Conservation (phyloP, 495 filamentous ascomycete genomes). For the Annulohypoxylon nitens region DNA sequence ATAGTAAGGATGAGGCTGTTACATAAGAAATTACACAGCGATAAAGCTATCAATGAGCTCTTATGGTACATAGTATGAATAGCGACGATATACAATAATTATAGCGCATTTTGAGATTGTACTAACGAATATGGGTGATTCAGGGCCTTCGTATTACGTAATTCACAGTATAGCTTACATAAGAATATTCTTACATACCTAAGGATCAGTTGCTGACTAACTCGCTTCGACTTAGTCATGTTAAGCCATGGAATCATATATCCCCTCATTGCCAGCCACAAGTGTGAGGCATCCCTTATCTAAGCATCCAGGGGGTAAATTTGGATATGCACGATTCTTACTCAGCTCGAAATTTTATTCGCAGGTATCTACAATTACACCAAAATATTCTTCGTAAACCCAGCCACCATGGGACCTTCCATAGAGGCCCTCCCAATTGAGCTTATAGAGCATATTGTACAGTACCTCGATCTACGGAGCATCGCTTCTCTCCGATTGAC, state of each 20-base stretch:
- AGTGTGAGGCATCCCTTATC: no score
- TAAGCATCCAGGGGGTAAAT: no score
- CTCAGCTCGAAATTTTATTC: background rate
- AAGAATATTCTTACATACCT: no score
- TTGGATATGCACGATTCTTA: background rate
- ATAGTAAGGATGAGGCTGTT: background rate
- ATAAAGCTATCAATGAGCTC: background rate
- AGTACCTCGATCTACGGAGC: background rate
- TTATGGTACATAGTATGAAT: background rate
- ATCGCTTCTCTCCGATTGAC: conserved; percentile 3
- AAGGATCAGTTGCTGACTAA: no score
- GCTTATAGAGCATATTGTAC: background rate
- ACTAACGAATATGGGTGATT: background rate
- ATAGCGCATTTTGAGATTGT: background rate
- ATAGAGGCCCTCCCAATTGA: background rate
- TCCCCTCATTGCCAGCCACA: no score
- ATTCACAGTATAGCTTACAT: background rate
- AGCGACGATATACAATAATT: background rate
- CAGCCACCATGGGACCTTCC: background rate
- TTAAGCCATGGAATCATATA: no score
- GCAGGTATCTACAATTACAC: background rate
- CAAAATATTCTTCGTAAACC: background rate
- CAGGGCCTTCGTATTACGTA: background rate
- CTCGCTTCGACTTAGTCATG: no score
- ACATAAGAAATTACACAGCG: background rate